Base-by-base conservation (phyloP, 225 moss, liverwort and hornwort species). In the Pseudoscleropodium purum region DNA sequence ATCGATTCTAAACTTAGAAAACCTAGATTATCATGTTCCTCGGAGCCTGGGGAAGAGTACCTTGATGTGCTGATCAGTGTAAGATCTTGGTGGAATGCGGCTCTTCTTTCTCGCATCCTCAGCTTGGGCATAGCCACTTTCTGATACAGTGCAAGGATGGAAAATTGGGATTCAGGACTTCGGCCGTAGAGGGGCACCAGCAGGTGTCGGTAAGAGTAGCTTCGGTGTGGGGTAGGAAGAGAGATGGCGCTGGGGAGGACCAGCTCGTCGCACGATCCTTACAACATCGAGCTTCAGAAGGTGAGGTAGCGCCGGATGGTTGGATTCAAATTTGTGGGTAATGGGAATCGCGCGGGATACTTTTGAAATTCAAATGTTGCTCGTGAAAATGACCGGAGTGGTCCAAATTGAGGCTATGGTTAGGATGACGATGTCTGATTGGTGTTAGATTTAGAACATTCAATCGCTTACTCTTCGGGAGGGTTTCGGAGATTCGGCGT, bases 211-310 rank as follows among this genome's bases (percentile, higher is more conserved):
- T 27, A 73, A 80, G 54, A 66, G 80, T 10, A 84, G 49, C 26
- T 77, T 69, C 43, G 81, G 83, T 11, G 39, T 39, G 59, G 47
- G 10, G 20, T 51, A 49, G 54, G 78, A 54, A 41, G 78, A 77
- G 78, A 62, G 56, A 93, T 91, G 91, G 88, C 86, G 88, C 54
- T 88, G 64, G 93, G 86, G 68, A 88, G 88, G 79, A 84, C 45
- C 52, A 88, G 41, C 76, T 91, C 90, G 45, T 68, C 91, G 68
- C 68, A 80, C 7, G 93, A 91, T 12, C 81, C 88, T 63, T 91
- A 93, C 88, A 88, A 87, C 70, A 91, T 93, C 90, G 93, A 93
- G 86, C 86, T 93, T 24, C 91, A 93, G 84, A 93, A 93, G 93
- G 93, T 93, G 87, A 73, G 86, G 61, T 45, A 33, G 77, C 20